Percentiles rank a stretch among this genome's conserved stretches.
phyloP scores from a whole-genome alignment of 345 rosid species.

The Limnanthes douglasii region DNA sequence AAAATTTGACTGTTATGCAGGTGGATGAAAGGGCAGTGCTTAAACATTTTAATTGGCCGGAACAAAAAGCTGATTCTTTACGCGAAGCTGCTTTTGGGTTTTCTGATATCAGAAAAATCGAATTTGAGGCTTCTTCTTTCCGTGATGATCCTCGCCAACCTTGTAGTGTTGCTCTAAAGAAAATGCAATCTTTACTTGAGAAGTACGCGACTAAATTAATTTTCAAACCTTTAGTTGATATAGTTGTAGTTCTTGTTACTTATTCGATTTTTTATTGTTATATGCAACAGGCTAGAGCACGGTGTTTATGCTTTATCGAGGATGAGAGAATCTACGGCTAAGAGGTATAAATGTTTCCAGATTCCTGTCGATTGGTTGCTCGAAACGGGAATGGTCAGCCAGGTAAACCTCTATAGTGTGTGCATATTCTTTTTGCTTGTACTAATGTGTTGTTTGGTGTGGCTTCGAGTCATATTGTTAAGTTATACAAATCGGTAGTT shows the following conservation, averaged over 20 bases:
- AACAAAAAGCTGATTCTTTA: constrained; percentile 77
- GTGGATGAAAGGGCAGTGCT: constrained; percentile 91
- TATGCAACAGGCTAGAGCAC: constrained; percentile 56
- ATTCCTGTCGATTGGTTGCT: constrained; percentile 96
- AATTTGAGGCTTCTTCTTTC: constrained; percentile 65
- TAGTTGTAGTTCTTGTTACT: background rate
- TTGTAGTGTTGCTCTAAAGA: constrained; percentile 59
- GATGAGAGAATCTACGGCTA: constrained; percentile 80
- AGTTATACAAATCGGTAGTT: too few species aligned
- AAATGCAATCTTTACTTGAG: constrained; percentile 87
- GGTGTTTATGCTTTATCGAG: constrained; percentile 79
- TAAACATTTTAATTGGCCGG: constrained; percentile 90
- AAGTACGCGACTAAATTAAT: constrained; percentile 27
- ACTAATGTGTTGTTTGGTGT: too few species aligned
- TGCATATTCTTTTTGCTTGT: too few species aligned
- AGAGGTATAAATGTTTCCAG: constrained; percentile 43
- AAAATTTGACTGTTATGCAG: too few species aligned
- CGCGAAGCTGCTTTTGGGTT: constrained; percentile 95
- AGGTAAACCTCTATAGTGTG: too few species aligned
- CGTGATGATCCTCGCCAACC: constrained; percentile 51
- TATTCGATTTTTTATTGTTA: background rate
- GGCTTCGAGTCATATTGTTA: too few species aligned
- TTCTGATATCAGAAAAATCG: constrained; percentile 73
- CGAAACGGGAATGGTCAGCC: constrained; percentile 74
- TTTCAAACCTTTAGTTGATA: background rate